phyloP scores from a whole-genome alignment of 2,329 filamentous ascomycete genomes.

The Epichloe bromicola region DNA sequence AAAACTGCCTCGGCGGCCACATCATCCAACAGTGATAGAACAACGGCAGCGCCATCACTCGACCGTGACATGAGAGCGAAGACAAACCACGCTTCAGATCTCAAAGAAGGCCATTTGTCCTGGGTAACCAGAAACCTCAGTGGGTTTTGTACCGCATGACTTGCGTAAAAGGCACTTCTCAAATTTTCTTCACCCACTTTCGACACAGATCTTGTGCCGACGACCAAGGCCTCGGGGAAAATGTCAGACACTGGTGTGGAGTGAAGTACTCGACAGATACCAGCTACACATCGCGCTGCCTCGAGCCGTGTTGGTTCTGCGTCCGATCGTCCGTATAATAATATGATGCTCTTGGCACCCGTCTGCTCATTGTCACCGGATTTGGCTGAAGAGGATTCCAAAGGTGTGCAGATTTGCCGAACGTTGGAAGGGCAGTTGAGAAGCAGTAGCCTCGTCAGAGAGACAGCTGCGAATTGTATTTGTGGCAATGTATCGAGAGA shows the following conservation, averaged over 20 bases:
- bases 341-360: slow-evolving; percentile 23
- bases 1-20: slow-evolving; percentile 31
- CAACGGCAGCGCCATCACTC: slow-evolving; percentile 32
- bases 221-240: slow-evolving; percentile 15
- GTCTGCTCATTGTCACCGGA: slow-evolving; percentile 14
- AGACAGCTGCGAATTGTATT: slow-evolving; percentile 47
- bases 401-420: slow-evolving; percentile 30
- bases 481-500: slow-evolving; percentile 36
- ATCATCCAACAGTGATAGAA: slow-evolving; percentile 29
- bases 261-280: slow-evolving; percentile 43
- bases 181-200: slow-evolving; percentile 2
- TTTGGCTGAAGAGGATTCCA: slow-evolving; percentile 16
- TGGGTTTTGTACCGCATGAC: slow-evolving; percentile 28
- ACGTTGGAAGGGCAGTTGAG: slow-evolving; percentile 40
- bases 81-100: slow-evolving; percentile 50
- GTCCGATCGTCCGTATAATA: slow-evolving; percentile 25
- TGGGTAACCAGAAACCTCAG: slow-evolving; percentile 43
- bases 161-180: slow-evolving; percentile 30
- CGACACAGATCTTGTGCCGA: background rate
- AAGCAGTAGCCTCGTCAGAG: slow-evolving; percentile 43
- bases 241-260: slow-evolving; percentile 20
- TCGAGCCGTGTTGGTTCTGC: slow-evolving; percentile 45
- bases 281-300: slow-evolving; percentile 38
- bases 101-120: slow-evolving; percentile 43
- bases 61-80: slow-evolving; percentile 46